Conservation (phyloP, 2,329 filamentous ascomycete species). For the Coniella vitis region DNA sequence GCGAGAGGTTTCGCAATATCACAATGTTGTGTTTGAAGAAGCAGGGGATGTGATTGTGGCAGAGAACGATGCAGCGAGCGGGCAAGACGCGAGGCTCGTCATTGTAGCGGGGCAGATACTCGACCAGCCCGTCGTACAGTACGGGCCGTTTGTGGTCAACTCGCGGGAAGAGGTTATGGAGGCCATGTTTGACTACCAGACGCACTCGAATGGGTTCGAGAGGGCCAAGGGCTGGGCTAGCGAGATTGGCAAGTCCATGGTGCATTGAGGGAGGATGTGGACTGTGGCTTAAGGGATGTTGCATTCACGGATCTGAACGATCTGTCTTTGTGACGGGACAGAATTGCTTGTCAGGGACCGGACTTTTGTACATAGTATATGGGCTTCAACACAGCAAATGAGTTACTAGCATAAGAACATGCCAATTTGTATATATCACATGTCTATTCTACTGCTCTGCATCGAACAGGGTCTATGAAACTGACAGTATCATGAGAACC, state of each 20-base stretch:
- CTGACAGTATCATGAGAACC: too few relatives aligned
- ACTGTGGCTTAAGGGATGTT: not conserved
- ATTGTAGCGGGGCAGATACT: conserved; percentile 73
- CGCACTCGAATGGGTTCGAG: conserved; percentile 70
- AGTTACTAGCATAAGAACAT: too few relatives aligned
- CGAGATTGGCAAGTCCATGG: conserved; percentile 78
- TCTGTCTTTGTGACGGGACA: too few relatives aligned
- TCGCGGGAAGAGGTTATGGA: conserved; percentile 67
- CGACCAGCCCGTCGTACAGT: conserved; percentile 75
- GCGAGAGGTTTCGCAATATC: conserved; percentile 58
- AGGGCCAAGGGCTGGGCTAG: conserved; percentile 72
- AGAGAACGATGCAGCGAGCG: conserved; percentile 59
- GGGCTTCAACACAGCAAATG: too few relatives aligned
- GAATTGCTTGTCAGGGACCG: too few relatives aligned
- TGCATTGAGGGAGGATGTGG: conserved; percentile 22
- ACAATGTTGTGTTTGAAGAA: conserved; percentile 85
- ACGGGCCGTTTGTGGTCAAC: conserved; percentile 77
- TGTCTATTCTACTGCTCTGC: too few relatives aligned
- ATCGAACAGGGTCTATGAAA: too few relatives aligned
- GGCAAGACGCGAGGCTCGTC: conserved; percentile 53
- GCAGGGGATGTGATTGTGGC: conserved; percentile 70
- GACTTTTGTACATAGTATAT: too few relatives aligned
- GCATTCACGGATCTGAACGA: not conserved
- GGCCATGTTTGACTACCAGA: conserved; percentile 70
- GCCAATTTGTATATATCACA: too few relatives aligned